Evolutionary conservation across 2,329 filamentous ascomycete genomes (phyloP).

Genomic region (Diaporthe velutina): DNA sequence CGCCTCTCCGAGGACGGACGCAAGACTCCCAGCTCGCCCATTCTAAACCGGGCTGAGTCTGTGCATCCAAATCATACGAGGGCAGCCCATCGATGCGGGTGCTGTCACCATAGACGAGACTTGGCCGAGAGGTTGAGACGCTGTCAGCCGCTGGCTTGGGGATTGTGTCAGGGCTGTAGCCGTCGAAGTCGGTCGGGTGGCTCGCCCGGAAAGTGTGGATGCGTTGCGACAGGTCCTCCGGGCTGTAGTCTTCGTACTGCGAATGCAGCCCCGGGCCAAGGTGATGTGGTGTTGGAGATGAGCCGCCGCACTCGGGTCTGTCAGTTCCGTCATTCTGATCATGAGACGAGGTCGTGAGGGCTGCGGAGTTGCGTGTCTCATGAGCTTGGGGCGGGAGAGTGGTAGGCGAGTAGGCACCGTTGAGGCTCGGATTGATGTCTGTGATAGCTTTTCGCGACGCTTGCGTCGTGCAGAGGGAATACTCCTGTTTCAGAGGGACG

Average conservation of each 20-base stretch:
- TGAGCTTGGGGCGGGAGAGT: background rate
- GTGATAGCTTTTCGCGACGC: slow-evolving; percentile 23
- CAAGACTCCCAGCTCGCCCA: background rate
- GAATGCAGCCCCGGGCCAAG: background rate
- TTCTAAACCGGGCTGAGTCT: background rate
- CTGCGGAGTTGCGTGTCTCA: slow-evolving; percentile 3
- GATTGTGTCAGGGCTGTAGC: background rate
- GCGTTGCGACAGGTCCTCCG: slow-evolving; percentile 4
- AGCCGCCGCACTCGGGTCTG: background rate
- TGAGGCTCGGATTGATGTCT: slow-evolving; percentile 1
- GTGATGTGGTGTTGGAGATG: background rate
- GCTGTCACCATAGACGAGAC: background rate
- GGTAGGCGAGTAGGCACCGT: background rate
- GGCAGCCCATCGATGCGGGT: background rate
- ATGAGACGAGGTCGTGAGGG: background rate
- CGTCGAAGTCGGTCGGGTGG: slow-evolving; percentile 1
- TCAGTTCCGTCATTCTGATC: background rate
- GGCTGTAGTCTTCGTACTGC: background rate
- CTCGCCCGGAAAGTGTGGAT: slow-evolving; percentile 20
- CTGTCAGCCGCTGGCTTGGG: background rate
- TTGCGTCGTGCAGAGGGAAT: slow-evolving; percentile 39
- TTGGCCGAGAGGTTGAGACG: background rate
- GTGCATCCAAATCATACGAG: background rate
- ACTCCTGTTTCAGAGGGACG: slow-evolving; percentile 34
- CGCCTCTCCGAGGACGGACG: background rate